Evolutionary conservation across 2,329 filamentous ascomycete species (phyloP).

Genomic region (Corinectria fuckeliana): DNA sequence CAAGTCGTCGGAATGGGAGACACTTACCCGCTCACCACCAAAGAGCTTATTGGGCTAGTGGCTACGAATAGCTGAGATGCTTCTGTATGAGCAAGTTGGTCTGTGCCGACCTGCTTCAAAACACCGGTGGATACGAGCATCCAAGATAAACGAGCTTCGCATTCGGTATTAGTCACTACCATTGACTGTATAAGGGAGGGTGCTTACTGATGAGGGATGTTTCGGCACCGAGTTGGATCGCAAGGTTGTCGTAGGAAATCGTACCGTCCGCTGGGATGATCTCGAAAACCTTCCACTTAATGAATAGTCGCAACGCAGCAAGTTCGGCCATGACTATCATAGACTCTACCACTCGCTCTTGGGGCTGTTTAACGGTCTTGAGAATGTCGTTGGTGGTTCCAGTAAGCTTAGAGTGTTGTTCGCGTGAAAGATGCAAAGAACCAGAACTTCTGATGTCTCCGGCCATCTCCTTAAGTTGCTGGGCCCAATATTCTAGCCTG

Average conservation of each 20-base stretch:
- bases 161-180: background rate
- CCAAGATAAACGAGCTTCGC: background rate
- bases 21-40: constrained; percentile 5
- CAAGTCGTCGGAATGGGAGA: no score
- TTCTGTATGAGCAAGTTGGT: background rate
- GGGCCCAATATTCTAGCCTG: background rate
- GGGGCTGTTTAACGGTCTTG: background rate
- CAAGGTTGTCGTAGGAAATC: background rate
- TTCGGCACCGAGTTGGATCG: background rate
- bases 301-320: constrained; percentile 2
- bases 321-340: background rate
- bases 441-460: background rate
- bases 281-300: constrained; percentile 11
- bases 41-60: background rate
- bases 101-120: background rate
- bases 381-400: background rate
- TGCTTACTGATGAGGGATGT: background rate
- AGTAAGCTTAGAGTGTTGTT: background rate
- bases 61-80: background rate
- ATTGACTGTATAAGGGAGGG: no score
- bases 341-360: background rate
- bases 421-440: background rate
- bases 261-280: background rate
- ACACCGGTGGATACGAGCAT: constrained; percentile 1
- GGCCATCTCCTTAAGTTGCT: background rate